Percentiles rank a stretch among this genome's conserved stretches.
phyloP scores from a whole-genome alignment of 2,329 filamentous ascomycete genomes.

The Clarireedia monteithiana region DNA sequence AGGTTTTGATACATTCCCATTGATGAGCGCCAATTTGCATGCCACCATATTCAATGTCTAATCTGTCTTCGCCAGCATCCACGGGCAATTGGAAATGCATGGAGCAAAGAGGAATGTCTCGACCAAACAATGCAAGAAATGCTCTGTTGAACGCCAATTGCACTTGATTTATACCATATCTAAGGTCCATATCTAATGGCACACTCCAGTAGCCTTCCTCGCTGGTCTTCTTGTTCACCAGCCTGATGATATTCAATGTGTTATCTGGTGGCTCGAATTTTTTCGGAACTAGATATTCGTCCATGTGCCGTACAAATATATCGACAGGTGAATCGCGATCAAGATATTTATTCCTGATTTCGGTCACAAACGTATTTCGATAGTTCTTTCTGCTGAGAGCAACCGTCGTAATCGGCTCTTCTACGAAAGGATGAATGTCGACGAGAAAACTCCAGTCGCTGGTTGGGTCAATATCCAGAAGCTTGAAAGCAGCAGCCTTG shows the following conservation, averaged over 20 bases:
- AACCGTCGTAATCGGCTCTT: background rate
- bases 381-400: background rate
- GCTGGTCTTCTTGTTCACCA: background rate
- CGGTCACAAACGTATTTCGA: background rate
- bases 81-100: background rate
- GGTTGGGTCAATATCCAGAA: conserved; percentile 4
- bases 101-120: conserved; percentile 7
- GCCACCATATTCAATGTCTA: conserved; percentile 14
- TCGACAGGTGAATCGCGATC: background rate
- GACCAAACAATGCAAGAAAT: background rate
- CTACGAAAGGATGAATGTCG: background rate
- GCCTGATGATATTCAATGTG: background rate
- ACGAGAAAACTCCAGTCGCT: conserved; percentile 3
- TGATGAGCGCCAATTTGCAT: background rate
- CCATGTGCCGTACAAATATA: background rate
- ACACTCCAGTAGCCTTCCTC: conserved; percentile 19
- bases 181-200: background rate
- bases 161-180: conserved; percentile 18
- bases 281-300: background rate
- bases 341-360: background rate
- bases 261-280: background rate
- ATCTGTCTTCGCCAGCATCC: background rate
- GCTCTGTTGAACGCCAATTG: conserved; percentile 9
- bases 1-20: background rate
- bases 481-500: background rate